Percentiles rank a stretch among this genome's conserved stretches.
Evolutionary conservation across 2,329 filamentous ascomycete genomes (phyloP).

Genomic region (Macroventuria anomochaeta): DNA sequence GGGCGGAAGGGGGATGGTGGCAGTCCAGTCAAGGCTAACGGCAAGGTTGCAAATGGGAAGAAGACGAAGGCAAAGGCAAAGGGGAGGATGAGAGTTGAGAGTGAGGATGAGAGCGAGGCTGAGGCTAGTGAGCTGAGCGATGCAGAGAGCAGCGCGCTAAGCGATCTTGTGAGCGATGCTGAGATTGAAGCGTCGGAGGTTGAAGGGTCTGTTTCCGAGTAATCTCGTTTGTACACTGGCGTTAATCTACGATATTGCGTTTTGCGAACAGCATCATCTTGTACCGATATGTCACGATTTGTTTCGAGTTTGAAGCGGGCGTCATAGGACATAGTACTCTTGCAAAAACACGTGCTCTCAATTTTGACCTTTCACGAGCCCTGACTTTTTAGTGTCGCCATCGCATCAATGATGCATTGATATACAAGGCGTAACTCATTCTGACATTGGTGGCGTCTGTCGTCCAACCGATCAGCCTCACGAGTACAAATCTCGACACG

Average conservation of each 20-base stretch:
- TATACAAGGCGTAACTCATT: background rate
- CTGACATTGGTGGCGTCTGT: background rate
- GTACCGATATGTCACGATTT: background rate
- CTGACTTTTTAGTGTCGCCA: background rate
- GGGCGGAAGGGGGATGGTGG: constrained; percentile 54
- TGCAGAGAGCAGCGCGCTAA: constrained; percentile 23
- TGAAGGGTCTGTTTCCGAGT: constrained; percentile 7
- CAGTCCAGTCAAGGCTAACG: constrained; percentile 17
- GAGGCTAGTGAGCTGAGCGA: constrained; percentile 40
- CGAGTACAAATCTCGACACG: background rate
- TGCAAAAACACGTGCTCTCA: no score
- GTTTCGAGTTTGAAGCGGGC: no score
- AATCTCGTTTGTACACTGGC: background rate
- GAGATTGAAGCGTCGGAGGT: constrained; percentile 4
- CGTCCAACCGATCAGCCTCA: background rate
- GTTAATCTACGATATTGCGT: background rate
- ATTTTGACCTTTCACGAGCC: no score
- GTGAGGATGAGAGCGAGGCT: constrained; percentile 35
- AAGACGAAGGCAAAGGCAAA: constrained; percentile 18
- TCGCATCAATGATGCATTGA: background rate
- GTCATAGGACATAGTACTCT: no score
- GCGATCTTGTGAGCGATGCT: constrained; percentile 14
- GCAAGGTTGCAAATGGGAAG: constrained; percentile 23
- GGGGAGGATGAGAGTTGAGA: constrained; percentile 23
- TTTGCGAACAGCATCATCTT: background rate